Conservation (phyloP, 176 grass and related monocot genomes). For the Cymbopogon citratus region DNA sequence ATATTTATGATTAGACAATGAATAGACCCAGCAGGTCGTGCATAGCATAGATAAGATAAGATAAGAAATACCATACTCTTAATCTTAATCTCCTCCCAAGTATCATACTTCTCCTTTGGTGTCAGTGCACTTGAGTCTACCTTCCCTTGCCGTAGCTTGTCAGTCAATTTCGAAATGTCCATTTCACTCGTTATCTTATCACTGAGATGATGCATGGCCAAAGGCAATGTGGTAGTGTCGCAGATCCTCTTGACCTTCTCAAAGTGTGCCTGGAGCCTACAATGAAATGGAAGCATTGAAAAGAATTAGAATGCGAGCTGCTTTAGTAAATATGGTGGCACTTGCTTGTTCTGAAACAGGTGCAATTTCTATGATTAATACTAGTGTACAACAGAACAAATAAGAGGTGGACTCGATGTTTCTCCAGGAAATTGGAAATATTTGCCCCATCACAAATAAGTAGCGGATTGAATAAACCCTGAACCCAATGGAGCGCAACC, state of each 20-base stretch:
- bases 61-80: constrained; percentile 50
- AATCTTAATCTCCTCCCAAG: constrained; percentile 86
- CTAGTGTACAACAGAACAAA: neutral
- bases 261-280: constrained; percentile 78
- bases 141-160: constrained; percentile 77
- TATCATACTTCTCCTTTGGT: constrained; percentile 62
- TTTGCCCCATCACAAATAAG: neutral
- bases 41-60: neutral
- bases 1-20: neutral
- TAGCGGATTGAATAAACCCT: neutral
- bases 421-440: neutral
- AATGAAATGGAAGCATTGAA: neutral
- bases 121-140: constrained; percentile 45
- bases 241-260: constrained; percentile 81
- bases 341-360: neutral
- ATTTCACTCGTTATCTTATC: constrained; percentile 52
- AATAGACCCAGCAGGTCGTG: neutral
- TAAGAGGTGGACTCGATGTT: neutral
- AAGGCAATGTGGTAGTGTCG: constrained; percentile 75
- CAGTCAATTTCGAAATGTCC: constrained; percentile 73
- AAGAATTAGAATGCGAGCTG: neutral
- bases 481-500: neutral
- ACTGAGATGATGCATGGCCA: constrained; percentile 82
- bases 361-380: neutral
- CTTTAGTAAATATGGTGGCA: neutral